phyloP scores from a whole-genome alignment of 352 stramenopile genomes.

The Phytophthora nicotianae region DNA sequence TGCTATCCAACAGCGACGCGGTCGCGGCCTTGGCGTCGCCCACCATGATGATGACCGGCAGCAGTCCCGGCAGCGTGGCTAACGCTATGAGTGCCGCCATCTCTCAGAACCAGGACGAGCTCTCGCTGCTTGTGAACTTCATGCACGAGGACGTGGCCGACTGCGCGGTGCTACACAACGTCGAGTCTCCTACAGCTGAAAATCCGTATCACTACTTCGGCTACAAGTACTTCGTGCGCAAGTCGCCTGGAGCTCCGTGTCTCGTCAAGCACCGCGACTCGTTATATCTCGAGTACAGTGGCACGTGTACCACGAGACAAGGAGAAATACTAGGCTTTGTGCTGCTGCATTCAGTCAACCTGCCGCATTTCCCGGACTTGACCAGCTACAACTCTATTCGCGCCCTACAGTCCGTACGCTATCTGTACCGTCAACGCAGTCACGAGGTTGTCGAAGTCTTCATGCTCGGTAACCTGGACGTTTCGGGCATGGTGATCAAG shows the following conservation, averaged over 20 bases:
- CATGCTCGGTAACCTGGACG: slow-evolving; percentile 48
- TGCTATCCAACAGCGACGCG: slow-evolving; percentile 41
- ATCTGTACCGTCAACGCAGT: slow-evolving; percentile 51
- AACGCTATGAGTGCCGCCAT: slow-evolving; percentile 51
- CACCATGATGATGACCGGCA: slow-evolving; percentile 52
- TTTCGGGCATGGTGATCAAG: slow-evolving; percentile 43
- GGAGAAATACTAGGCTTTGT: slow-evolving; percentile 55
- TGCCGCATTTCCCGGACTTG: slow-evolving; percentile 49
- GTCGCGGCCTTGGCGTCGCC: slow-evolving; percentile 28
- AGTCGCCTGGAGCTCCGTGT: slow-evolving; percentile 37
- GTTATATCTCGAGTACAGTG: slow-evolving; percentile 53
- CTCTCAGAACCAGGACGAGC: slow-evolving; percentile 49
- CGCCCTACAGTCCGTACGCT: slow-evolving; percentile 44
- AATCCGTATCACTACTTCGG: slow-evolving; percentile 54
- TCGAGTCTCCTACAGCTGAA: slow-evolving; percentile 38
- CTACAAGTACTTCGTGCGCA: slow-evolving; percentile 65
- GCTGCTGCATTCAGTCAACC: slow-evolving; percentile 55
- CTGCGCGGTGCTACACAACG: slow-evolving; percentile 29
- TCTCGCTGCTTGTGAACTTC: slow-evolving; percentile 51
- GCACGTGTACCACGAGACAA: slow-evolving; percentile 34
- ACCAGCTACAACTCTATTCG: slow-evolving; percentile 53
- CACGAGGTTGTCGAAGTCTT: slow-evolving; percentile 58
- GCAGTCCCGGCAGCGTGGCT: slow-evolving; percentile 47
- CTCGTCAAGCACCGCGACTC: slow-evolving; percentile 55
- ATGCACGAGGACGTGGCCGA: slow-evolving; percentile 47